Evolutionary conservation across 2,329 filamentous ascomycete species (phyloP).

Genomic region (Ophiocordyceps polyrhachis-furcata): DNA sequence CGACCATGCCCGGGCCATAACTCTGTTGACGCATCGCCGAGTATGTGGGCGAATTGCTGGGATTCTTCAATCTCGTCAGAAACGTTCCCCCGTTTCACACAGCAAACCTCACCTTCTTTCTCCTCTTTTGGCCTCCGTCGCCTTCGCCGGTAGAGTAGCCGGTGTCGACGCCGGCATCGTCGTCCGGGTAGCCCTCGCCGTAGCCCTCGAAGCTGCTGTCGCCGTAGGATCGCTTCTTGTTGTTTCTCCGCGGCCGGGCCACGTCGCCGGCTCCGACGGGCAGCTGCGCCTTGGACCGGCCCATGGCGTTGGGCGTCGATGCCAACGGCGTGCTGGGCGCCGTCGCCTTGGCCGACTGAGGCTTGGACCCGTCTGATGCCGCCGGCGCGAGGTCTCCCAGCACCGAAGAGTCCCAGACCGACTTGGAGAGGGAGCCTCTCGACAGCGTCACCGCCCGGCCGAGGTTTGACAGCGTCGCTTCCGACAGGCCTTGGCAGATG

Average conservation of each 20-base stretch:
- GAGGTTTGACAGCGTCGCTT: slow-evolving; percentile 23
- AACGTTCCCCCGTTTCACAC: background rate
- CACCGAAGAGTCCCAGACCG: slow-evolving; percentile 37
- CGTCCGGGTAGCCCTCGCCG: slow-evolving; percentile 50
- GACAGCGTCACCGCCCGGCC: slow-evolving; percentile 36
- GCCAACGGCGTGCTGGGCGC: slow-evolving; percentile 33
- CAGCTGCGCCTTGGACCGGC: slow-evolving; percentile 20
- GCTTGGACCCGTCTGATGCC: slow-evolving; percentile 19
- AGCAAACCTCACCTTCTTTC: slow-evolving; percentile 37
- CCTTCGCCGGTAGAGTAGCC: slow-evolving; percentile 58
- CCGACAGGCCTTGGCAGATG: slow-evolving; percentile 32
- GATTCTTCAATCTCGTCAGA: slow-evolving; percentile 18
- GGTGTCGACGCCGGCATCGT: slow-evolving; percentile 36
- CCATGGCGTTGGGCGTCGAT: slow-evolving; percentile 12
- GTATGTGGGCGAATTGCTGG: slow-evolving; percentile 23
- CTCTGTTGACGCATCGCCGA: slow-evolving; percentile 29
- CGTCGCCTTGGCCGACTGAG: slow-evolving; percentile 26
- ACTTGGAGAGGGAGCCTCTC: slow-evolving; percentile 35
- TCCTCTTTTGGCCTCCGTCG: slow-evolving; percentile 45
- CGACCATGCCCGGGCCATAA: slow-evolving; percentile 40
- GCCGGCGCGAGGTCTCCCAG: slow-evolving; percentile 34
- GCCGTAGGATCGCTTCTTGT: slow-evolving; percentile 59
- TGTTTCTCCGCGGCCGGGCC: slow-evolving; percentile 41
- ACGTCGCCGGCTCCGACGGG: slow-evolving; percentile 17
- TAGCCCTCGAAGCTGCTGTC: slow-evolving; percentile 61